A percentile compares a stretch with the other conserved stretches of the same genome.
phyloP scores from a whole-genome alignment of 768 basidiomycete genomes.

The Boletus reticuloceps region DNA sequence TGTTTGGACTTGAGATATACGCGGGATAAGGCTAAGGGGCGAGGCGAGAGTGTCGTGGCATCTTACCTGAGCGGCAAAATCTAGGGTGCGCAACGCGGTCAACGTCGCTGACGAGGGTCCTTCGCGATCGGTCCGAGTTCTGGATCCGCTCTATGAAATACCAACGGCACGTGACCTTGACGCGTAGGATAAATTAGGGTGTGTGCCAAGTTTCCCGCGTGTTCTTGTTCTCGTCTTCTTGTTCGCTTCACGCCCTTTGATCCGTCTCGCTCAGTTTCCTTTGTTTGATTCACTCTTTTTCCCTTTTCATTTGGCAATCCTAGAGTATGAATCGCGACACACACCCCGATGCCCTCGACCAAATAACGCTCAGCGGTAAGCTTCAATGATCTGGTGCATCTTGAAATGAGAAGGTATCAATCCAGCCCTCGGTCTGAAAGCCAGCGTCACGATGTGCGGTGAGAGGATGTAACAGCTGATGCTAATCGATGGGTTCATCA shows the following conservation, averaged over 20 bases:
- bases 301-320: constrained; percentile 13
- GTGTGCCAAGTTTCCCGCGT: constrained; percentile 18
- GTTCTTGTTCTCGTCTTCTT: constrained; percentile 26
- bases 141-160: constrained; percentile 2
- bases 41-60: neutral
- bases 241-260: constrained; percentile 28
- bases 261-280: constrained; percentile 12
- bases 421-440: neutral
- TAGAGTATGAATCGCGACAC: constrained; percentile 31
- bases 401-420: neutral
- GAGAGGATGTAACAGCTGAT: neutral
- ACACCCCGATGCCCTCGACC: constrained; percentile 44
- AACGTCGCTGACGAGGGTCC: neutral
- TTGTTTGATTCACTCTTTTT: constrained; percentile 7
- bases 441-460: constrained; percentile 7
- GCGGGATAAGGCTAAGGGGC: neutral
- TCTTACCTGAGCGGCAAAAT: constrained; percentile 4
- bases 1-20: neutral
- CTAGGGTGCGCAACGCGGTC: constrained; percentile 1
- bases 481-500: neutral
- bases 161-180: constrained; percentile 27
- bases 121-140: neutral
- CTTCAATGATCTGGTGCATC: neutral
- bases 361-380: constrained; percentile 31
- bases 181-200: constrained; percentile 30